Evolutionary conservation across 495 filamentous ascomycete species (phyloP), one percentile per base, ranked within the genome.

Genomic region (Neurospora sp.): DNA sequence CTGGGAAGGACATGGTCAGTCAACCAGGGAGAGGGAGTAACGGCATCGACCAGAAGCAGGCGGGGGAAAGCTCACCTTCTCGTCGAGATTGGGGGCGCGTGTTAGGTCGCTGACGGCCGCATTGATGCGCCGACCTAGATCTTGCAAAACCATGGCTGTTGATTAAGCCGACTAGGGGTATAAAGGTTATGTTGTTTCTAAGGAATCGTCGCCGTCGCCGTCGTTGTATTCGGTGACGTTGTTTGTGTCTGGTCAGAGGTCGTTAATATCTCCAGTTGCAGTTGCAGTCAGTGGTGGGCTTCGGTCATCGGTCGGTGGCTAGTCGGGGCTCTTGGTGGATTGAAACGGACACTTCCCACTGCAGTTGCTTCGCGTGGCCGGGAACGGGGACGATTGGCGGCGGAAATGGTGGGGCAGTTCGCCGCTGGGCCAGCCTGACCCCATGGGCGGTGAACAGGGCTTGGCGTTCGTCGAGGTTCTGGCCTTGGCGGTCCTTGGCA

Each of bases 91-190:
- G 71, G 89, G 91, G 8, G 94, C 93, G 75, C 96, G 87, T 53
- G 96, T 97, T 76, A 98, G 87, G 83, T 98, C 95, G 76, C 90
- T 93, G 80, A 99, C 92, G 76, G 96, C 96, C 85, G 93, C 89
- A 82, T 97, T 98, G 81, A 99, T 98, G 81, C 96, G 96, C 87
- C 95, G 93, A 75, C 96, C 96, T 35, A 99, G 87, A 88, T 98
- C 96, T 90, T 97, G 94, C 75, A 99, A 90, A 86, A 99, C 96
- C 96, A 99, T 99, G 78, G 70, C 85, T 81, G 39, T 39, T 47
- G 65, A 61, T 61, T 61, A 61, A 61, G 53, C 27, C 53, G 27
- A 65, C 53, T 61, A 35, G 53, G 27, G 53, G 53, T 61, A 61
- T 35, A 16, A 47, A 53, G 9, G 22, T 14, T 61, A 14, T 31